Conservation (phyloP, 2,329 filamentous ascomycete genomes). For the Metarhizium brunneum region DNA sequence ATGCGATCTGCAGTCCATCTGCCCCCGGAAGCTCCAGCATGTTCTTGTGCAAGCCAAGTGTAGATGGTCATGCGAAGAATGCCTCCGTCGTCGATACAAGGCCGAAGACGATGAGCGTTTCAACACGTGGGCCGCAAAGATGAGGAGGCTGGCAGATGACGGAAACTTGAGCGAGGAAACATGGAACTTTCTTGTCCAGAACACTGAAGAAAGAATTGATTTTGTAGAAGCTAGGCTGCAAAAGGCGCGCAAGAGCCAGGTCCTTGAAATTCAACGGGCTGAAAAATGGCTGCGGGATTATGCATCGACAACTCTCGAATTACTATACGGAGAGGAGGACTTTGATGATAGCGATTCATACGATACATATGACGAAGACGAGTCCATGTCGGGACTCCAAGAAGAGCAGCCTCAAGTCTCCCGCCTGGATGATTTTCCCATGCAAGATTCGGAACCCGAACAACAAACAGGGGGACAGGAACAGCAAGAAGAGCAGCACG, state of each 20-base stretch:
- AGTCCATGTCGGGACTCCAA: no score
- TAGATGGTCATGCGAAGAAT: constrained; percentile 20
- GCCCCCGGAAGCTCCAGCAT: constrained; percentile 10
- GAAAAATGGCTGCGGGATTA: neutral
- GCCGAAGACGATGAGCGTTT: constrained; percentile 6
- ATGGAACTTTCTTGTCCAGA: neutral
- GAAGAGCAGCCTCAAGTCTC: neutral
- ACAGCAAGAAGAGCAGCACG: neutral
- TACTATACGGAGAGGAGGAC: neutral
- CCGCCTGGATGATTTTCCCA: neutral
- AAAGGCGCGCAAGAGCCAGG: neutral
- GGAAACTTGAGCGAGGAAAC: neutral
- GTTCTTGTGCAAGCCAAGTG: constrained; percentile 13
- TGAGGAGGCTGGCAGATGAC: neutral
- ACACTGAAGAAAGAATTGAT: neutral
- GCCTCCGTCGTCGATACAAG: constrained; percentile 7
- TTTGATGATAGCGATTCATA: neutral
- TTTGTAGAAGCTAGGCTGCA: neutral
- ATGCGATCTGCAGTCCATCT: constrained; percentile 14
- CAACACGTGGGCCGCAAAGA: constrained; percentile 5
- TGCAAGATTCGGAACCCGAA: neutral
- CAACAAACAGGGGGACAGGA: neutral
- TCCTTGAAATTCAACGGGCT: neutral
- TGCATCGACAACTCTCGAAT: neutral
- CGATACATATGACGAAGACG: no score